Conservation (phyloP, 306 rosid species). For the Pterocarpus santalinus region DNA sequence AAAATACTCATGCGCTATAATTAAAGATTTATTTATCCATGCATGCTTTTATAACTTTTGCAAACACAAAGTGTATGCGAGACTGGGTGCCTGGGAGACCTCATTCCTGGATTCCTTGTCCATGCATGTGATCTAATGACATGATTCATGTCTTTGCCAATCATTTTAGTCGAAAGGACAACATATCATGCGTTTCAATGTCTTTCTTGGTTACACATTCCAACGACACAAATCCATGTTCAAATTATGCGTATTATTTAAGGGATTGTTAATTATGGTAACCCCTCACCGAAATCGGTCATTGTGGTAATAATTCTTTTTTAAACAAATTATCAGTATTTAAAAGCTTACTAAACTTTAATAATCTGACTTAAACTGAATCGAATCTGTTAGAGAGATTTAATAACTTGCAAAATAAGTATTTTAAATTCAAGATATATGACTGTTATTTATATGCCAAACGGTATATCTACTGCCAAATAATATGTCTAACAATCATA, state of each 20-base stretch:
- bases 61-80: not conserved
- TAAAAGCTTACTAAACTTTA: too few relatives aligned
- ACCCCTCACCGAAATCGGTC: not conserved
- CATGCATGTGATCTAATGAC: constrained; percentile 32
- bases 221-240: constrained; percentile 40
- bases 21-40: too few relatives aligned
- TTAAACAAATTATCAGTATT: too few relatives aligned
- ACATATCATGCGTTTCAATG: constrained; percentile 37
- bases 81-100: constrained; percentile 21
- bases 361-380: too few relatives aligned
- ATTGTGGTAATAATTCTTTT: too few relatives aligned
- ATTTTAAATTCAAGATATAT: too few relatives aligned
- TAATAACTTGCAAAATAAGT: too few relatives aligned
- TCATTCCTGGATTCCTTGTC: constrained; percentile 33
- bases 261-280: not conserved
- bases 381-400: too few relatives aligned
- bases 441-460: too few relatives aligned
- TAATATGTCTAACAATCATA: too few relatives aligned
- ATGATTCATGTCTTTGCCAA: constrained; percentile 37
- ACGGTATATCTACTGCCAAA: too few relatives aligned
- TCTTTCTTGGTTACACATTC: constrained; percentile 40
- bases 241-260: not conserved
- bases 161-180: not conserved
- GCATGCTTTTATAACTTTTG: not conserved
- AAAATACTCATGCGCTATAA: too few relatives aligned